Percentiles rank a stretch among this genome's conserved stretches.
Conservation (phyloP, 495 filamentous ascomycete genomes). For the Bathelium albidoporum region DNA sequence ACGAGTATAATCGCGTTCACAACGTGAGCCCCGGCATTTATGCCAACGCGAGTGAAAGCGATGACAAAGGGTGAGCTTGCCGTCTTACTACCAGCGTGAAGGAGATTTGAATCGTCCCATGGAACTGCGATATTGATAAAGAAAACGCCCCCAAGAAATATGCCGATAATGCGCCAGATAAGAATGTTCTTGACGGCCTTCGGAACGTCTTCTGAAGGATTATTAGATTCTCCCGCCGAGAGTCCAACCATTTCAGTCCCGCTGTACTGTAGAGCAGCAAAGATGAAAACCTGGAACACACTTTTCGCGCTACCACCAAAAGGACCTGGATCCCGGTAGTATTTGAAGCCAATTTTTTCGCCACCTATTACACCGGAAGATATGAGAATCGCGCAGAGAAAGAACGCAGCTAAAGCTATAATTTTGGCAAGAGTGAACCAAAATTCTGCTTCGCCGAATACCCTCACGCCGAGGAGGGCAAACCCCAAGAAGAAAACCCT, state of each 20-base stretch:
- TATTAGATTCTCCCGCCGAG: slow-evolving; percentile 41
- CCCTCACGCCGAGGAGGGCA: too few species aligned
- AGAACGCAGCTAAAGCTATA: too few species aligned
- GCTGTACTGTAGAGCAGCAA: slow-evolving; percentile 28
- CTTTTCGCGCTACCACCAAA: slow-evolving; percentile 46
- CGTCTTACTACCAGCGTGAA: slow-evolving; percentile 29
- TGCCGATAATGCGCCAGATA: slow-evolving; percentile 32
- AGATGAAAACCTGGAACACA: slow-evolving; percentile 45
- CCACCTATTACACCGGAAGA: too few species aligned
- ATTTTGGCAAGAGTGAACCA: too few species aligned
- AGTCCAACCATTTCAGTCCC: slow-evolving; percentile 77
- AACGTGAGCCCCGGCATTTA: slow-evolving; percentile 40
- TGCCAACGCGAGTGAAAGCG: slow-evolving; percentile 42
- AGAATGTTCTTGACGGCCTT: slow-evolving; percentile 32
- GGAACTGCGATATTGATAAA: slow-evolving; percentile 48
- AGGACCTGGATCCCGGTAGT: too few species aligned
- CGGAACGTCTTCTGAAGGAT: slow-evolving; percentile 30
- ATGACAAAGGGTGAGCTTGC: slow-evolving; percentile 44
- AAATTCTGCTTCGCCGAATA: too few species aligned
- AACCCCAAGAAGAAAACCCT: too few species aligned
- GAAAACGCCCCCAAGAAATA: slow-evolving; percentile 40
- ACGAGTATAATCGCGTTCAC: slow-evolving; percentile 50
- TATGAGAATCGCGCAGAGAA: too few species aligned
- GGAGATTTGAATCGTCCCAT: slow-evolving; percentile 45
- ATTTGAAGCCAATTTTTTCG: too few species aligned